These are phyloP conservation scores for Myochromella boudieri DNA, from an alignment of 768 basidiomycete genomes.

Conservation along the genomic window DNA sequence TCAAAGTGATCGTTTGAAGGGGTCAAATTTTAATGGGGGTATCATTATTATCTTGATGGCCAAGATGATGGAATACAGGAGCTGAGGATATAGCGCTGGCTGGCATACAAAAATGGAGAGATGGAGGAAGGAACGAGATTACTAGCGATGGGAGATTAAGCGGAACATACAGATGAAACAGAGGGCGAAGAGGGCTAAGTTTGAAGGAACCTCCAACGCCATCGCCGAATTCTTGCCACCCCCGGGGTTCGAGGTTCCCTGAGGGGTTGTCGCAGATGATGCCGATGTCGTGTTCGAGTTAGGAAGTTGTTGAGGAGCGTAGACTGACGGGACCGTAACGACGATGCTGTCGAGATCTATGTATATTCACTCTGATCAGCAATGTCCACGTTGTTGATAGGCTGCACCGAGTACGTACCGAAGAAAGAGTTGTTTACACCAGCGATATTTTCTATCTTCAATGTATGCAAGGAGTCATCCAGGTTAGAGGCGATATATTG, in stretches of 20 bases:
- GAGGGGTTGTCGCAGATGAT: slow-evolving; percentile 1
- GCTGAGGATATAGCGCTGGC: background rate
- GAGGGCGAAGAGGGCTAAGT: slow-evolving; percentile 6
- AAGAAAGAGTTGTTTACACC: slow-evolving; percentile 45
- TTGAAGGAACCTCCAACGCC: background rate
- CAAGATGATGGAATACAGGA: background rate
- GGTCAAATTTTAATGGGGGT: no score
- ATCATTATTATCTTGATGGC: no score
- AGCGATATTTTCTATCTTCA: slow-evolving; percentile 40
- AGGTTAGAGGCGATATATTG: slow-evolving; percentile 44
- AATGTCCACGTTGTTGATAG: no score
- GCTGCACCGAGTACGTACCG: no score
- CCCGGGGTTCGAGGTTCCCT: background rate
- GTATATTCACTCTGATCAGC: no score
- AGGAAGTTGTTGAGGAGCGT: slow-evolving; percentile 33
- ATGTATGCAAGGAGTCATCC: slow-evolving; percentile 32
- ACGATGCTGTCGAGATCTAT: slow-evolving; percentile 46
- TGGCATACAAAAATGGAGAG: background rate
- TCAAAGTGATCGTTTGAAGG: no score
- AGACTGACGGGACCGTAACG: slow-evolving; percentile 39
- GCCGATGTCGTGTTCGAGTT: slow-evolving; percentile 1
- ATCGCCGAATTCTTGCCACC: slow-evolving; percentile 1
- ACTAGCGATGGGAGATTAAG: background rate
- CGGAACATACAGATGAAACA: slow-evolving; percentile 4
- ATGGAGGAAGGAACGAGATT: background rate